Percentiles rank a stretch among this genome's conserved stretches.
Conservation (phyloP, 2,329 filamentous ascomycete genomes). For the Fusarium sublunatum region DNA sequence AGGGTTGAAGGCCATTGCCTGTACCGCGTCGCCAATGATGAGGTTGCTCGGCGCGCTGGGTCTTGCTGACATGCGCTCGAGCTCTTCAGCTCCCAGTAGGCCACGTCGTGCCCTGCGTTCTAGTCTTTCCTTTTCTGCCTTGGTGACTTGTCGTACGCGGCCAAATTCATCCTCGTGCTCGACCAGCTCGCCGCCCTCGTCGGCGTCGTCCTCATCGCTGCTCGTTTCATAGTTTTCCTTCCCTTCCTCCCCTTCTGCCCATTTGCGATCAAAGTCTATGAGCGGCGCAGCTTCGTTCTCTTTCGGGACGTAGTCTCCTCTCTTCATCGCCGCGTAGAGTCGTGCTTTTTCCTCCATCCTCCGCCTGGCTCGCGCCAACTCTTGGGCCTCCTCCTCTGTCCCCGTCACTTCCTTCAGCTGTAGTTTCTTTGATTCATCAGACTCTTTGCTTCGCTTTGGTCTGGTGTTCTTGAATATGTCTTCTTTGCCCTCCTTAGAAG, state of each 20-base stretch:
- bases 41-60: conserved; percentile 74
- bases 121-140: conserved; percentile 72
- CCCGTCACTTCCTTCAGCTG: conserved; percentile 64
- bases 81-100: conserved; percentile 66
- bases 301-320: conserved; percentile 81
- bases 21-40: conserved; percentile 88
- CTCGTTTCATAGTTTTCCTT: conserved; percentile 69
- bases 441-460: conserved; percentile 38
- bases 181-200: conserved; percentile 70
- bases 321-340: conserved; percentile 89
- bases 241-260: conserved; percentile 75
- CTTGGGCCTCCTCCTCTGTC: conserved; percentile 72
- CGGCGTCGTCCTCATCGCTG: conserved; percentile 55
- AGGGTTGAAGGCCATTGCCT: conserved; percentile 83
- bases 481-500: conserved; percentile 58
- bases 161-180: conserved; percentile 95
- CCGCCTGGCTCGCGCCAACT: conserved; percentile 77
- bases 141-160: conserved; percentile 78
- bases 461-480: conserved; percentile 58
- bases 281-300: conserved; percentile 74
- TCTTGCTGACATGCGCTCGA: conserved; percentile 75
- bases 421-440: conserved; percentile 59
- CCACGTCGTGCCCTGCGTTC: conserved; percentile 65
- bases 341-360: conserved; percentile 92
- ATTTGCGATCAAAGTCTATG: conserved; percentile 96